Percentiles rank a stretch among this genome's conserved stretches.
Conservation (phyloP, 768 basidiomycete genomes). For the Asterophora lycoperdoides region DNA sequence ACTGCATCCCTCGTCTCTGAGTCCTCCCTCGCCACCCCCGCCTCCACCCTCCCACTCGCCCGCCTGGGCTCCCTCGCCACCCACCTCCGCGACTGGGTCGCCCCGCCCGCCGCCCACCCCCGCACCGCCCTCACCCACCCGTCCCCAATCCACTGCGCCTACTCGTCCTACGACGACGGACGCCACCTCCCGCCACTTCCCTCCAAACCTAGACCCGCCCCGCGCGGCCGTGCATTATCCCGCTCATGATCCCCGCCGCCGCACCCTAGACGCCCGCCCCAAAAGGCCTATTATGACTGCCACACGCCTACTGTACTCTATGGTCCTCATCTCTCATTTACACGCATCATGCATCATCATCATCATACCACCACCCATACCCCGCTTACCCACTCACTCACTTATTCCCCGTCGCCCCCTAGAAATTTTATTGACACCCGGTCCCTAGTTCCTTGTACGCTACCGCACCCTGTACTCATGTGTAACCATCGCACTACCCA, state of each 20-base stretch:
- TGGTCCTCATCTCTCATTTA: too few relatives aligned
- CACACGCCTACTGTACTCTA: too few relatives aligned
- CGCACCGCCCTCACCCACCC: constrained; percentile 20
- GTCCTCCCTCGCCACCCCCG: constrained; percentile 50
- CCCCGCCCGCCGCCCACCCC: constrained; percentile 23
- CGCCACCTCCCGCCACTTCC: too few relatives aligned
- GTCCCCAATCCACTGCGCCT: constrained; percentile 12
- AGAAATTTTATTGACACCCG: constrained; percentile 6
- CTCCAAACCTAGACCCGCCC: constrained; percentile 20
- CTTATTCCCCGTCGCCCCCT: too few relatives aligned
- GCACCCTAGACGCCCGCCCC: background rate
- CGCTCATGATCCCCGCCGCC: constrained; percentile 28
- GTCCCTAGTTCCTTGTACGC: constrained; percentile 15
- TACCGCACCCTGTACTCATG: constrained; percentile 16
- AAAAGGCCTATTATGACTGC: constrained; percentile 16
- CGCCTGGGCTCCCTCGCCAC: constrained; percentile 33
- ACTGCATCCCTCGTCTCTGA: constrained; percentile 29
- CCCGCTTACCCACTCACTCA: constrained; percentile 11
- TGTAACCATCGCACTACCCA: constrained; percentile 8
- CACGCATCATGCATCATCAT: too few relatives aligned
- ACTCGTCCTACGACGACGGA: constrained; percentile 18
- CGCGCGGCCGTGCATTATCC: constrained; percentile 42
- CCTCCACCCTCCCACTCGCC: constrained; percentile 32
- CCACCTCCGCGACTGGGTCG: constrained; percentile 44
- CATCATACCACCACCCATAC: constrained; percentile 4